A percentile compares a stretch with the other conserved stretches of the same genome.
These are phyloP conservation scores for Erythrobasidium hasegawianum DNA, from an alignment of 1,284 basidiomycete genomes.

Conservation along the genomic window DNA sequence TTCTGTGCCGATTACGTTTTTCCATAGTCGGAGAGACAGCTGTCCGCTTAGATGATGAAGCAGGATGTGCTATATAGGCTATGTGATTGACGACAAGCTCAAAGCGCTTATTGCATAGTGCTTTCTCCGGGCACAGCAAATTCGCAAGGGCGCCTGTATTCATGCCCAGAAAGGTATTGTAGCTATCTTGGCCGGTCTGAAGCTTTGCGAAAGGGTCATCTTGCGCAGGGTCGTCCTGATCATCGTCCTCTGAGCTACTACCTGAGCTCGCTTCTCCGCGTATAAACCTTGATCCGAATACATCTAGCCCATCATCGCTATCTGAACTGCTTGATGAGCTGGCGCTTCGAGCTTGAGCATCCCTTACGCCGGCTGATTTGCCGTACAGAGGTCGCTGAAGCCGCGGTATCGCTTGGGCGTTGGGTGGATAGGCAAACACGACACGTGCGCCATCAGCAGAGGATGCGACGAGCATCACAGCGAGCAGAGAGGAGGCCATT, in stretches of 20 bases:
- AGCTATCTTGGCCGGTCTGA: slow-evolving; percentile 48
- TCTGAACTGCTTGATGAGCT: slow-evolving; percentile 3
- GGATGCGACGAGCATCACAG: slow-evolving; percentile 42
- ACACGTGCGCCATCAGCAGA: slow-evolving; percentile 38
- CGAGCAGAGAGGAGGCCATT: slow-evolving; percentile 39
- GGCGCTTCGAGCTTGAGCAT: slow-evolving; percentile 10
- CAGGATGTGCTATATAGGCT: slow-evolving; percentile 92
- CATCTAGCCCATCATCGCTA: slow-evolving; percentile 5
- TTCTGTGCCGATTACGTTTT: too few relatives aligned
- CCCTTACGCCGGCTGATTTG: slow-evolving; percentile 20
- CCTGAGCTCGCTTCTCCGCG: slow-evolving; percentile 27
- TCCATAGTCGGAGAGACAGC: background rate
- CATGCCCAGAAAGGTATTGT: slow-evolving; percentile 72
- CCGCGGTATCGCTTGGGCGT: slow-evolving; percentile 40
- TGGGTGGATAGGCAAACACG: slow-evolving; percentile 42
- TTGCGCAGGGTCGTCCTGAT: slow-evolving; percentile 26
- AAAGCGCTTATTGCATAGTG: slow-evolving; percentile 90
- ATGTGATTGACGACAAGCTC: slow-evolving; percentile 87
- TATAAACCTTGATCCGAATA: slow-evolving; percentile 29
- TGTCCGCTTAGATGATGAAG: slow-evolving; percentile 3
- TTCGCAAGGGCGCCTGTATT: slow-evolving; percentile 73
- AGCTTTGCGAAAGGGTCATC: slow-evolving; percentile 22
- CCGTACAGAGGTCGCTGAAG: slow-evolving; percentile 42
- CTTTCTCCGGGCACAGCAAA: slow-evolving; percentile 66
- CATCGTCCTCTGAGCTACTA: slow-evolving; percentile 23